Conservation (phyloP, 306 rosid genomes). For the Quercus variabilis region DNA sequence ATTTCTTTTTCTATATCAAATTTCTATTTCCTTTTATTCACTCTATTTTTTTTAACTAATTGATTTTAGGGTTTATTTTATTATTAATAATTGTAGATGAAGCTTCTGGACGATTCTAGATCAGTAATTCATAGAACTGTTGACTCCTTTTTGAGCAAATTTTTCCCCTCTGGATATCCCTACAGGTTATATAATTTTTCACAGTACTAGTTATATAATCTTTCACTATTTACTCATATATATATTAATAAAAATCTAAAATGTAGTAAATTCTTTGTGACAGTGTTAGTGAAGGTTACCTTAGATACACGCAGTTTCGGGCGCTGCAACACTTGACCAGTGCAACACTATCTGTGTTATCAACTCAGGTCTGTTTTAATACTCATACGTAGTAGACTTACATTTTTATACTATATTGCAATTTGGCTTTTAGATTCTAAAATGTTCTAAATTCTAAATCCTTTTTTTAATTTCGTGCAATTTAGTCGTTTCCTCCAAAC, state of each 20-base stretch:
- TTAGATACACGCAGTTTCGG: conserved; percentile 89
- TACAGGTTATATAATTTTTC: conserved; percentile 43
- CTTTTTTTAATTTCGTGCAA: no score
- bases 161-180: conserved; percentile 94
- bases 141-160: conserved; percentile 62
- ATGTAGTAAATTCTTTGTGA: background rate
- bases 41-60: background rate
- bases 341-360: conserved; percentile 80
- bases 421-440: no score
- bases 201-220: no score
- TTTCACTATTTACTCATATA: background rate
- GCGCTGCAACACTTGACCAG: conserved; percentile 84
- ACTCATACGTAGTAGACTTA: no score
- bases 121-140: conserved; percentile 50
- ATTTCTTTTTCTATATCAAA: background rate
- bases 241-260: no score
- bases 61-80: background rate
- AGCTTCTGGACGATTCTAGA: conserved; percentile 66
- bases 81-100: conserved; percentile 33
- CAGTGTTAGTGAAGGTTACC: conserved; percentile 94
- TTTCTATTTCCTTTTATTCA: background rate
- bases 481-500: no score
- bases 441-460: no score
- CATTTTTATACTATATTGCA: no score
- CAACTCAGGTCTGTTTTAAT: conserved; percentile 66